phyloP scores from a whole-genome alignment of 2,329 filamentous ascomycete species.

The Fusarium annulatum region DNA sequence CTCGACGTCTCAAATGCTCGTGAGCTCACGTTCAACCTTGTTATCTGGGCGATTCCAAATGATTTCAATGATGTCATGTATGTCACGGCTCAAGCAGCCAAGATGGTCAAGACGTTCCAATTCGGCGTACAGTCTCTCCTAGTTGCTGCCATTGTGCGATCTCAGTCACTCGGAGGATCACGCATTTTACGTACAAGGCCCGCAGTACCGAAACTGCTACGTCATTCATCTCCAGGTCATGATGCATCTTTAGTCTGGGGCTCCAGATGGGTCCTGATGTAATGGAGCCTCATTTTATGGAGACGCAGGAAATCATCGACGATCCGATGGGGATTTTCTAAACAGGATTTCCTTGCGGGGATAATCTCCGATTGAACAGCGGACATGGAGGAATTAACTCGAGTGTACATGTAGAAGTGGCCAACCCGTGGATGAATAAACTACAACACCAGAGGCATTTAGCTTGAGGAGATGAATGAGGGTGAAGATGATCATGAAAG shows the following conservation, averaged over 20 bases:
- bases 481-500: neutral
- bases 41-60: neutral
- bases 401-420: too few relatives aligned
- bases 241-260: constrained; percentile 13
- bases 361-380: neutral
- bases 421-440: neutral
- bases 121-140: neutral
- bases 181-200: neutral
- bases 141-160: neutral
- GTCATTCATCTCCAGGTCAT: constrained; percentile 4
- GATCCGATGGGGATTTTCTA: constrained; percentile 12
- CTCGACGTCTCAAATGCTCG: neutral
- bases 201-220: neutral
- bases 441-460: too few relatives aligned
- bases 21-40: neutral
- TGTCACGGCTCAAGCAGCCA: neutral
- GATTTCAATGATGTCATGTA: neutral
- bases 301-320: constrained; percentile 12
- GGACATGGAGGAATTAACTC: neutral
- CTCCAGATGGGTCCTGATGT: constrained; percentile 27
- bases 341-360: constrained; percentile 13
- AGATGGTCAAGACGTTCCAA: neutral
- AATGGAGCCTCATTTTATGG: constrained; percentile 31
- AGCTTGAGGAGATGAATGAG: accelerated
- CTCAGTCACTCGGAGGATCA: neutral